Evolutionary conservation across 2,329 filamentous ascomycete species (phyloP), one percentile per base, ranked within the genome.

Genomic region (Spiromastix sp.): DNA sequence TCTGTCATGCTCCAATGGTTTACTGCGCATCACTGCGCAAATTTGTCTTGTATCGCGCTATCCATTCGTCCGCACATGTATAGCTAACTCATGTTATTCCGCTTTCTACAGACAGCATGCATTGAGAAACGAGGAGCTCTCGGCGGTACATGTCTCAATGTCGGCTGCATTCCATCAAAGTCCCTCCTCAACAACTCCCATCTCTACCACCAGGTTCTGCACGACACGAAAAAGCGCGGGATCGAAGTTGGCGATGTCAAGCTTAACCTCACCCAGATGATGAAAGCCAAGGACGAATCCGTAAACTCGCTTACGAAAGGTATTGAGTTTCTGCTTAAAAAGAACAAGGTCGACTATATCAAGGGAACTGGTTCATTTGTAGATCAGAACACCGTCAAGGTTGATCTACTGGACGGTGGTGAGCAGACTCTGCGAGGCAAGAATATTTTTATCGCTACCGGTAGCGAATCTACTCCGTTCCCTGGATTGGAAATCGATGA

Each of bases 141-240:
- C 52, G 91, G 91, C 55, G 91, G 91, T 60, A 98, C 91, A 55
- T 98, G 91, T 72, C 71, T 98, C 56, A 98, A 98, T 63, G 91
- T 98, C 57, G 91, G 91, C 68, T 98, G 91, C 70, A 98, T 98
- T 60, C 91, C 91, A 48, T 98, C 91, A 48, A 98, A 98, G 70
- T 95, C 91, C 44, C 85, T 98, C 50, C 84, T 98, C 63, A 98
- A 96, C 79, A 96, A 96, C 74, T 95, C 91, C 52, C 86, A 95
- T 64, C 76, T 96, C 42, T 96, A 96, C 73, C 89, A 96, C 71
- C 82, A 87, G 67, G 82, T 95, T 57, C 77, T 93, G 42, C 89
- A 98, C 70, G 91, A 98, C 71, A 89, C 86, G 48, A 94, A 95
- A 70, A 78, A 83, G 66, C 85, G 91, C 61, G 91, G 91, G 60